Evolutionary conservation across 768 basidiomycete genomes (phyloP), one percentile per base, ranked within the genome.

Genomic region (Leccinum subtestaceum): DNA sequence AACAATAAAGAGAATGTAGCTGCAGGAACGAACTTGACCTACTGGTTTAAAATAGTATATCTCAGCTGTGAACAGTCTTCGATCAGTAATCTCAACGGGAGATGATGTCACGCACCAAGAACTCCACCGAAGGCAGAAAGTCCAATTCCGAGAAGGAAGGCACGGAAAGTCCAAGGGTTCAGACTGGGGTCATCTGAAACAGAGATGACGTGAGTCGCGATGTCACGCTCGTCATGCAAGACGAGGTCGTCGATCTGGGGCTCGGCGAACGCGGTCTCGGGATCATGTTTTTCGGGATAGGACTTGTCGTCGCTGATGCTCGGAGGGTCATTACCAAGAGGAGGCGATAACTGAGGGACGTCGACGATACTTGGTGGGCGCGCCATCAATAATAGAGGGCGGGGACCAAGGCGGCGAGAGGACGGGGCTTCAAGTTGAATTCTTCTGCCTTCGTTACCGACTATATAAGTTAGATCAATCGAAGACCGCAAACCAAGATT

Each of bases 1-100:
- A 5, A 43, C 23, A 21, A 31, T 54, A 0, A 56, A 12, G 17
- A 17, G 47, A 13, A 52, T 72, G 29, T 9, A 27, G 27, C 43
- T 9, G 12, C 49, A 40, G 40, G 9, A 40, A 12, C 9, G 9
- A n/a, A 48, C 5, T 11, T 23, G 13, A 53, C 66, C 52, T 60
- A 81, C 82, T 8, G 82, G 82, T 67, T 84, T 84, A 71, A 83
- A 84, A 63, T 84, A 84, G 65, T 84, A 84, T 43, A 84, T 84
- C 60, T 84, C 77, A n/a, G 82, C 81, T 82, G 57, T 43, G 53
- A 50, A 34, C 40, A 32, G 34, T 48, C n/a, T 61, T 64, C 27
- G 55, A 46, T 49, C 55, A 47, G 34, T 53, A 38, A 53, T 47
- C 38, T 23, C 45, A 13, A 43, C 5, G 15, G 38, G 52, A 45